Percentiles rank a stretch among this genome's conserved stretches.
Conservation (phyloP, 83 land plant genomes). For the Picea abies region DNA sequence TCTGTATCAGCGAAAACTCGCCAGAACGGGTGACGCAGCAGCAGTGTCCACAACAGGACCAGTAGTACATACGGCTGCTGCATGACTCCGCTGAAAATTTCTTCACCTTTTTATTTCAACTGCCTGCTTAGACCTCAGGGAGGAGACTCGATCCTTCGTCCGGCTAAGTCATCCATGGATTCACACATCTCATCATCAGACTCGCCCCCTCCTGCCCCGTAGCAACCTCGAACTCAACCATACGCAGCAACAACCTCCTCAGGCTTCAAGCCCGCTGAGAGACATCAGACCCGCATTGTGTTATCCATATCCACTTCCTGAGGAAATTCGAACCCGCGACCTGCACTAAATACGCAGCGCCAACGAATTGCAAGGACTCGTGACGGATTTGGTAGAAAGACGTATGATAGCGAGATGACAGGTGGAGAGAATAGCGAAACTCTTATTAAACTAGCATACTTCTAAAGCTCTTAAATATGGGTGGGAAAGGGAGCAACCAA, state of each 20-base stretch:
- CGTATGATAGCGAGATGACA: too few species aligned
- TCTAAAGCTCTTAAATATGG: too few species aligned
- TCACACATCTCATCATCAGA: background rate
- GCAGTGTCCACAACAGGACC: slow-evolving; percentile 1
- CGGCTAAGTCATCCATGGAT: background rate
- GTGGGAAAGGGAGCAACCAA: too few species aligned
- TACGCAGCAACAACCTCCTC: too few species aligned
- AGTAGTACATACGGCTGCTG: background rate
- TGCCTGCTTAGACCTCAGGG: background rate
- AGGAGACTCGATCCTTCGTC: too few species aligned
- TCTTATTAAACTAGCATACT: too few species aligned
- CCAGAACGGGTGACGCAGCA: slow-evolving; percentile 15
- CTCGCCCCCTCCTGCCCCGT: background rate
- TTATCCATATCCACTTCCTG: too few species aligned
- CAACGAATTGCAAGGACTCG: background rate
- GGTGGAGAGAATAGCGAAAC: too few species aligned
- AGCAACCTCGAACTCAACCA: background rate
- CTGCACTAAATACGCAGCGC: background rate
- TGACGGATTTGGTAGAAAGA: background rate
- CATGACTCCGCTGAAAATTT: background rate
- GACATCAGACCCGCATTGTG: too few species aligned
- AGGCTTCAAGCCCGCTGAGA: too few species aligned
- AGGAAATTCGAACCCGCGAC: slow-evolving; percentile 5
- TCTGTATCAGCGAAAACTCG: slow-evolving; percentile 12
- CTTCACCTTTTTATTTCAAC: too few species aligned